phyloP scores from a whole-genome alignment of 176 grass and related monocot species.

The Carex myosuroides region DNA sequence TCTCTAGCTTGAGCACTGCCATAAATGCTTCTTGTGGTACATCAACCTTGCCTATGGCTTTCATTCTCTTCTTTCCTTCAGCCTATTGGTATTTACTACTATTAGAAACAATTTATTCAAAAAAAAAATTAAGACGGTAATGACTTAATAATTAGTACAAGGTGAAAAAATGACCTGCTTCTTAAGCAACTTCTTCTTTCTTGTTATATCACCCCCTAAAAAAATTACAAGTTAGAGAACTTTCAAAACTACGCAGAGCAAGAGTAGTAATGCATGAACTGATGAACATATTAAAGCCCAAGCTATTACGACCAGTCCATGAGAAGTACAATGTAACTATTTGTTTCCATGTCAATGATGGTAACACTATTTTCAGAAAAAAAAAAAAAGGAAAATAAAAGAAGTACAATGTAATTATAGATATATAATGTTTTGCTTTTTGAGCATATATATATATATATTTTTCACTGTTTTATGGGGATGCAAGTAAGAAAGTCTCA shows the following conservation, averaged over 20 bases:
- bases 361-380: not conserved
- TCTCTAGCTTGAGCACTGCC: slow-evolving; percentile 89
- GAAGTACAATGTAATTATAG: slow-evolving; percentile 2
- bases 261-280: not conserved
- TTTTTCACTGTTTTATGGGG: not conserved
- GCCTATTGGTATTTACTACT: slow-evolving; percentile 50
- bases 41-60: slow-evolving; percentile 92
- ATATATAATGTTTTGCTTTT: not conserved
- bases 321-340: not conserved
- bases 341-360: not conserved
- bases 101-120: slow-evolving; percentile 3
- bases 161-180: slow-evolving; percentile 61
- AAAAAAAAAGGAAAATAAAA: not conserved
- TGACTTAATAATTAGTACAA: not conserved
- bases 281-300: not conserved
- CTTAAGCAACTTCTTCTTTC: slow-evolving; percentile 95
- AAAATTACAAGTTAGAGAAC: slow-evolving; percentile 15
- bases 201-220: slow-evolving; percentile 88
- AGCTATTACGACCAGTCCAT: not conserved
- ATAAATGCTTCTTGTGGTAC: slow-evolving; percentile 98
- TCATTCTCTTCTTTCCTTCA: slow-evolving; percentile 98
- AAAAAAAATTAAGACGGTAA: not conserved
- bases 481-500: slow-evolving; percentile 22
- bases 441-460: not conserved
- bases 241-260: not conserved